Base-by-base conservation (phyloP, 352 stramenopile genomes). In the Phytophthora citricola region DNA sequence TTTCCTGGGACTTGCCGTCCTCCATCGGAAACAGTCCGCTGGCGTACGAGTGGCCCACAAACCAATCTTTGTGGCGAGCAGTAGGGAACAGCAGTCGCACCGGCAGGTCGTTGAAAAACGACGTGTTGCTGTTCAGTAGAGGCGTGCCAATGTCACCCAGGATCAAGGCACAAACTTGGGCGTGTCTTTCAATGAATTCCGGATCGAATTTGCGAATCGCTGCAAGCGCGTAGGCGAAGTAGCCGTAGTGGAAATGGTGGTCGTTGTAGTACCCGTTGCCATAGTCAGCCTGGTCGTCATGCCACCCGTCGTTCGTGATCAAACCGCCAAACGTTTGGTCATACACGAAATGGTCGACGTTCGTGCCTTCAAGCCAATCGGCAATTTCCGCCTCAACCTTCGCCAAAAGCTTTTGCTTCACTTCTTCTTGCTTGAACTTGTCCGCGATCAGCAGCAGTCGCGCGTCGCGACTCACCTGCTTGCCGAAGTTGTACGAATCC, bases 1-100 rank as follows among this genome's bases (percentile, higher is more conserved):
- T 98, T 71, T 99, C 97, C 75, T 99, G 95, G 29, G 87, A 93
- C 77, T 99, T 99, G 43, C 96, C 97, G 59, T 97, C 91, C 38
- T 89, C 72, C 82, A 98, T 97, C 27, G 85, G 83, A 75, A 98
- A 99, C 12, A 99, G 41, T 5, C 97, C 97, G 40, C 90, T 98
- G 10, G 97, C 95, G 80, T 98, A 99, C 51, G 93, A 98, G 67
- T 99, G 95, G 32, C 94, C 95, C 46, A 98, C 86, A 77, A 96
- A 99, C 89, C 94, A 98, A 56, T 98, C 96, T 76, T 98, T 98
- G 71, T 98, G 93, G 12, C 97, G 79, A 26, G 93, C 87, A 5
- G 91, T 76, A 6, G 95, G 93, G 55, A 91, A 98, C 79, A 91
- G 74, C 29, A 76, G 54, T 26, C 65, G 70, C 10, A 76, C 76